phyloP scores from a whole-genome alignment of 192 early-diverging fungal species.

The Diversispora epigaea region DNA sequence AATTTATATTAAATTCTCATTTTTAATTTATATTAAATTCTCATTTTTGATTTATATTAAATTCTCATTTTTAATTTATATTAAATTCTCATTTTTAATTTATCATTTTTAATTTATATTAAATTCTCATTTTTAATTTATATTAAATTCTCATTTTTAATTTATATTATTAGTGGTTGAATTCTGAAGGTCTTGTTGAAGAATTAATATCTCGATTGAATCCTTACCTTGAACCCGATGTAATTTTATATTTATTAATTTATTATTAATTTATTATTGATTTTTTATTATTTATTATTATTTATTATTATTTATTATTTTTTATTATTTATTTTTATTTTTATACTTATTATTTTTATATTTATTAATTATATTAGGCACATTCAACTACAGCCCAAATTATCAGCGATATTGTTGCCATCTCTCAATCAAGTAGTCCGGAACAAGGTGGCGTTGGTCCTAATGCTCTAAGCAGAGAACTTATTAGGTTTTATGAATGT shows the following conservation, averaged over 20 bases:
- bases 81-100: too few relatives aligned
- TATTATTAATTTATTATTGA: background rate
- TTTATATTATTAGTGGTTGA: constrained; percentile 72
- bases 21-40: background rate
- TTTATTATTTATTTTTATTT: background rate
- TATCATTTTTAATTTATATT: constrained; percentile 2
- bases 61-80: background rate
- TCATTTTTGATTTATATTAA: background rate
- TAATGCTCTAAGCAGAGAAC: constrained; percentile 63
- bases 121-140: background rate
- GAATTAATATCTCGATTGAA: constrained; percentile 77
- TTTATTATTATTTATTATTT: background rate
- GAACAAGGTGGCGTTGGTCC: constrained; percentile 64
- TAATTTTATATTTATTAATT: constrained; percentile 33
- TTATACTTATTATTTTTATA: background rate
- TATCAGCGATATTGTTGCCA: constrained; percentile 79
- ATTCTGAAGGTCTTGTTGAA: constrained; percentile 73
- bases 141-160: background rate
- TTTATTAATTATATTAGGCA: constrained; percentile 38
- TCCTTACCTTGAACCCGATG: constrained; percentile 77
- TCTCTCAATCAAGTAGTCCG: constrained; percentile 69
- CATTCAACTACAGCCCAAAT: constrained; percentile 83
- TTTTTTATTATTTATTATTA: background rate
- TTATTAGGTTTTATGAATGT: constrained; percentile 41
- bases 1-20: background rate